A percentile compares a stretch with the other conserved stretches of the same genome.
Evolutionary conservation across 306 rosid genomes (phyloP).

Genomic region (Parietaria judaica): DNA sequence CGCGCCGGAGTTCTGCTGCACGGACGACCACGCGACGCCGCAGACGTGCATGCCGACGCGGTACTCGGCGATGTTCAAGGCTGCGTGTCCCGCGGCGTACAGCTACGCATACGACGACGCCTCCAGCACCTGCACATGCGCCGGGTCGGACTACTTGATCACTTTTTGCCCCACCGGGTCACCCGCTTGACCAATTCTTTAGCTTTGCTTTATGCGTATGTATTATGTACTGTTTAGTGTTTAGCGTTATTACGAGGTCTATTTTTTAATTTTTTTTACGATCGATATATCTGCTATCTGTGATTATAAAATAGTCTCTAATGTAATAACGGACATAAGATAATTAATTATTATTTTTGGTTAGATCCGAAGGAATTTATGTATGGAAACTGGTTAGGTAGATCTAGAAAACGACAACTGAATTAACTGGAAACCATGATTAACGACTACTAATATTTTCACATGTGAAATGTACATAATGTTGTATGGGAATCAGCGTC

Average conservation of each 20-base stretch:
- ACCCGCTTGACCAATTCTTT: neutral
- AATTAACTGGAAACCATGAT: neutral
- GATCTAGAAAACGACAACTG: neutral
- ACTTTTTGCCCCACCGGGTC: slow-evolving; percentile 57
- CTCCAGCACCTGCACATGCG: slow-evolving; percentile 79
- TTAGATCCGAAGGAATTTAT: neutral
- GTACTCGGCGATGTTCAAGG: slow-evolving; percentile 72
- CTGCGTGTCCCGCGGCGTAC: slow-evolving; percentile 80
- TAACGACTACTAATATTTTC: neutral
- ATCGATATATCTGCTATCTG: neutral
- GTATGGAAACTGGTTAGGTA: no score
- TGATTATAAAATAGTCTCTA: no score
- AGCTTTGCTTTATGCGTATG: neutral
- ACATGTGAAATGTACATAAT: neutral
- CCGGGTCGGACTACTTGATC: slow-evolving; percentile 56
- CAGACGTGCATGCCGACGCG: slow-evolving; percentile 64
- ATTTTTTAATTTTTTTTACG: neutral
- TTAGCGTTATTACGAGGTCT: no score
- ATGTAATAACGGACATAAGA: no score
- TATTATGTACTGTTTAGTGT: neutral
- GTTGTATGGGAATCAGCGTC: no score
- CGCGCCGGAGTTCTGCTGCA: slow-evolving; percentile 65
- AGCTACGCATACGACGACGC: slow-evolving; percentile 93
- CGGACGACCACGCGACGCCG: slow-evolving; percentile 64
- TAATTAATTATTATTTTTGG: neutral